Percentiles rank a stretch among this genome's conserved stretches.
These are phyloP conservation scores for Spatholobus suberectus DNA, from an alignment of 306 rosid genomes.

Conservation along the genomic window DNA sequence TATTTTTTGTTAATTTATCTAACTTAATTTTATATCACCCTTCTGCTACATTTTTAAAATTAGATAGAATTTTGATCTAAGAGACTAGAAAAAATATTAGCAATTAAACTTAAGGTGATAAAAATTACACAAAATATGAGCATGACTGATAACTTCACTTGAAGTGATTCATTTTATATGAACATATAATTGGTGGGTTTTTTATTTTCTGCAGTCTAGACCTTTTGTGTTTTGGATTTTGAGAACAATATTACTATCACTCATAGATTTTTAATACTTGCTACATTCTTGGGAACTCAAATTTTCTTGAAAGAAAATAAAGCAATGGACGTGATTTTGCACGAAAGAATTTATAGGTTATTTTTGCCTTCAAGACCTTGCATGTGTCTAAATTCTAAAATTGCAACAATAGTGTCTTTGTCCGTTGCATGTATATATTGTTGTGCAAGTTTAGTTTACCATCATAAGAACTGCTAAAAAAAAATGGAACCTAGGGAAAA, in stretches of 20 bases:
- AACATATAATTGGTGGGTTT: slow-evolving; percentile 1
- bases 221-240: slow-evolving; percentile 20
- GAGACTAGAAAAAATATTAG: too few species aligned
- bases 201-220: too few species aligned
- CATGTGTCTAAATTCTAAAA: too few species aligned
- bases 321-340: not conserved
- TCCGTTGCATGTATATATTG: not conserved
- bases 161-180: not conserved
- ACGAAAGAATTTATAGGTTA: not conserved
- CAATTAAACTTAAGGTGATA: too few species aligned
- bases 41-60: too few species aligned
- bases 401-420: too few species aligned
- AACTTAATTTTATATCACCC: too few species aligned
- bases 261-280: not conserved
- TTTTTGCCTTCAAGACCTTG: too few species aligned
- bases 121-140: too few species aligned
- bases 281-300: not conserved
- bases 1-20: too few species aligned
- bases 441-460: not conserved
- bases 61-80: too few species aligned
- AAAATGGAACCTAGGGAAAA: not conserved
- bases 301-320: slow-evolving; percentile 4
- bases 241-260: not conserved
- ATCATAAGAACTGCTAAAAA: not conserved
- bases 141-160: slow-evolving; percentile 64